Conservation (phyloP, 2,329 filamentous ascomycete species). For the Penicillium sp. region DNA sequence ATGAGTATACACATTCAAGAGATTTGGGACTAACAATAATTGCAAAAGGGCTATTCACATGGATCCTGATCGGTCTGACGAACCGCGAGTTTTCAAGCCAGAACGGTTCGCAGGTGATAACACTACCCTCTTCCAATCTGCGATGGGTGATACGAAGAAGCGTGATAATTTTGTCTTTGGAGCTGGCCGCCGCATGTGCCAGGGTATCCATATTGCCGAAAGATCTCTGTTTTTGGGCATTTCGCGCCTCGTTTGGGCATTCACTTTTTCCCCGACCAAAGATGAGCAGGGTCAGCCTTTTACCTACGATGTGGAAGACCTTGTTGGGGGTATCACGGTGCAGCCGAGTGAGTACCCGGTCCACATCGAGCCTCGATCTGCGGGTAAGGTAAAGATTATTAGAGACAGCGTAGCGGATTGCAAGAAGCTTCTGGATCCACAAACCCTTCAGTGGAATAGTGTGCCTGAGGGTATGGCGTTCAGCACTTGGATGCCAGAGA, state of each 20-base stretch:
- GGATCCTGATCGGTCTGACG: conserved; percentile 41
- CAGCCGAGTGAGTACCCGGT: too few relatives aligned
- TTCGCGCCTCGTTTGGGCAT: not conserved
- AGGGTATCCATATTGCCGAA: not conserved
- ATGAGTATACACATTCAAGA: not conserved
- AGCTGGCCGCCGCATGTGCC: not conserved
- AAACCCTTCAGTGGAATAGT: too few relatives aligned
- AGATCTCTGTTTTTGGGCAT: not conserved
- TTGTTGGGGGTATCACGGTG: too few relatives aligned
- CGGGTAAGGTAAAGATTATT: not conserved
- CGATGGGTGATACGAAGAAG: conserved; percentile 41
- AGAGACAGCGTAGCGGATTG: not conserved
- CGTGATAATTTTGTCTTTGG: conserved; percentile 59
- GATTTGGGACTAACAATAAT: too few relatives aligned
- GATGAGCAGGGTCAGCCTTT: not conserved
- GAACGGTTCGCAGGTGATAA: conserved; percentile 33
- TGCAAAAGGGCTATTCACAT: conserved; percentile 36
- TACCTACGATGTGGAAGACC: not conserved
- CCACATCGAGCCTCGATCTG: not conserved
- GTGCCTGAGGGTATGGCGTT: too few relatives aligned
- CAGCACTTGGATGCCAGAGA: too few relatives aligned
- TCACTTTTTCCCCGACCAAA: not conserved
- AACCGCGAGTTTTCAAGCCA: conserved; percentile 43
- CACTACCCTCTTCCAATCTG: conserved; percentile 35
- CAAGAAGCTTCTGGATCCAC: not conserved